These are phyloP conservation scores for Fusarium sp. DNA, from an alignment of 2,329 filamentous ascomycete genomes.

Conservation along the genomic window DNA sequence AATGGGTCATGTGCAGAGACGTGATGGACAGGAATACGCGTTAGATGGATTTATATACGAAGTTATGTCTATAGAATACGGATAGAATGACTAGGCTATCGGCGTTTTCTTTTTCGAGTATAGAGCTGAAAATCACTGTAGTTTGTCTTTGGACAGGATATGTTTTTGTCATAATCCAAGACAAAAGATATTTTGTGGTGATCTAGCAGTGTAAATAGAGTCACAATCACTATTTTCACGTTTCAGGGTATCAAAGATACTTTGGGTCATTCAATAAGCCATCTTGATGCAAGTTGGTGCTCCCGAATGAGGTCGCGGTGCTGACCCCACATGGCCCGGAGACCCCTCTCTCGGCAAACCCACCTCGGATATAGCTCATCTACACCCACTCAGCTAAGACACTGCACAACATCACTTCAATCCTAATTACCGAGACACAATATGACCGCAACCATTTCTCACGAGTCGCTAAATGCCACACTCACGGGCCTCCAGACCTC, in stretches of 20 bases:
- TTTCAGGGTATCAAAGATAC: rapidly evolving
- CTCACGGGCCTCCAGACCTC: not conserved
- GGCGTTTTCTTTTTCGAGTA: not conserved
- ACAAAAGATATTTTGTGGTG: too few relatives aligned
- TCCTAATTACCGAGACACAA: rapidly evolving
- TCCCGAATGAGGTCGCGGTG: rapidly evolving
- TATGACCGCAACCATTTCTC: not conserved
- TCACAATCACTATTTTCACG: not conserved
- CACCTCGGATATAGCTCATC: not conserved
- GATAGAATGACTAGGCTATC: too few relatives aligned
- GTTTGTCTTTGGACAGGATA: not conserved
- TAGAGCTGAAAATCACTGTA: not conserved
- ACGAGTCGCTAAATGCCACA: rapidly evolving
- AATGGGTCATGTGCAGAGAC: not conserved
- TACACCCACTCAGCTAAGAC: not conserved
- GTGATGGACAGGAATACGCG: rapidly evolving
- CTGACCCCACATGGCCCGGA: not conserved
- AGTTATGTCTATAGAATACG: not conserved
- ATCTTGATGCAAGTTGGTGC: not conserved
- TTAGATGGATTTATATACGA: rapidly evolving
- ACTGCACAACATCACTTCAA: not conserved
- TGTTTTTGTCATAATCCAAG: not conserved
- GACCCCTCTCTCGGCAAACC: not conserved
- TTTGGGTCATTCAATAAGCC: not conserved
- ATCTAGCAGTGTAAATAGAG: too few relatives aligned